phyloP scores from a whole-genome alignment of 441 rosid species.

The Adansonia madagascariensis region DNA sequence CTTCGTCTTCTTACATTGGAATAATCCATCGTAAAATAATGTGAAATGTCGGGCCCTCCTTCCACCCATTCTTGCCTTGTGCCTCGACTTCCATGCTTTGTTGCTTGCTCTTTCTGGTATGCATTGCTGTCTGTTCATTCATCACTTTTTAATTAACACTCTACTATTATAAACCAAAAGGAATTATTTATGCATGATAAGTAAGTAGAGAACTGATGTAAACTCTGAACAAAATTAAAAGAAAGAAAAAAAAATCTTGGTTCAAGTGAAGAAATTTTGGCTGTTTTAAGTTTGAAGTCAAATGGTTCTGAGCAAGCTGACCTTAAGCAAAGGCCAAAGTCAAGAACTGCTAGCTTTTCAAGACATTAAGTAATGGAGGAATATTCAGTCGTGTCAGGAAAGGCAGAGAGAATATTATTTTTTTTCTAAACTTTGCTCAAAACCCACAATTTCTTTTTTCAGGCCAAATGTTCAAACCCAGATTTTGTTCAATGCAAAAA shows the following conservation, averaged over 20 bases:
- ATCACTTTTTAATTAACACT: neutral
- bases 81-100: slow-evolving; percentile 31
- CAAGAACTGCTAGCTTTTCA: neutral
- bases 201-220: neutral
- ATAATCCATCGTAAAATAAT: slow-evolving; percentile 68
- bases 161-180: neutral
- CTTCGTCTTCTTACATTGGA: slow-evolving; percentile 54
- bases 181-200: neutral
- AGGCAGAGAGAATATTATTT: neutral
- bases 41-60: slow-evolving; percentile 37
- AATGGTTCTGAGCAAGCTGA: slow-evolving; percentile 6
- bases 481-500: neutral
- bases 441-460: neutral
- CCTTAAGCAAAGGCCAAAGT: neutral
- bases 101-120: slow-evolving; percentile 23
- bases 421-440: neutral
- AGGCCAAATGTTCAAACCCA: neutral
- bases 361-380: neutral
- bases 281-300: neutral
- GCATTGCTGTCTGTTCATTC: slow-evolving; percentile 25
- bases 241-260: neutral
- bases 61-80: slow-evolving; percentile 46
- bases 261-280: neutral
- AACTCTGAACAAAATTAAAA: neutral
- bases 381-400: neutral